Percentiles rank a stretch among this genome's conserved stretches.
phyloP scores from a whole-genome alignment of 179 eudicot genomes.

The Beta lomatogona region DNA sequence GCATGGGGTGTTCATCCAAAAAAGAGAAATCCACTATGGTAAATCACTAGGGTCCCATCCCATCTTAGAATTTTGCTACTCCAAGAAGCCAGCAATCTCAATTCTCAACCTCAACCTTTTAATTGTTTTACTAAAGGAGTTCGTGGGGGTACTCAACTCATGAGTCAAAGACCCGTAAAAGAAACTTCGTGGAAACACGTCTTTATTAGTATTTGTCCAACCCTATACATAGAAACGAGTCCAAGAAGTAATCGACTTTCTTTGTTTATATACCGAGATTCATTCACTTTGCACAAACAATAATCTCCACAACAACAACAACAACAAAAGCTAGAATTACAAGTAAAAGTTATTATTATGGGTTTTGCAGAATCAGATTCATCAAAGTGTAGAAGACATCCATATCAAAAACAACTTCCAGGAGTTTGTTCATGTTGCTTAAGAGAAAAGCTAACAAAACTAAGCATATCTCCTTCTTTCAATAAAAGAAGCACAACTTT shows the following conservation, averaged over 20 bases:
- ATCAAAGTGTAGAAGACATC: slow-evolving; percentile 41
- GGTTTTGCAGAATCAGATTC: slow-evolving; percentile 41
- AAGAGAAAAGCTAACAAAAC: slow-evolving; percentile 35
- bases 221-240: background rate
- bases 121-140: background rate
- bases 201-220: background rate
- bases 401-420: slow-evolving; percentile 37
- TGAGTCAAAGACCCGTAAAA: background rate
- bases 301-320: background rate
- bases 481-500: background rate
- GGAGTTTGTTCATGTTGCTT: slow-evolving; percentile 48
- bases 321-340: background rate
- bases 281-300: background rate
- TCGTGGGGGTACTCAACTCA: slow-evolving; percentile 33
- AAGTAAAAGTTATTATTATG: slow-evolving; percentile 6
- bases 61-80: background rate
- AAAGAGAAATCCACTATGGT: no score
- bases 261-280: slow-evolving; percentile 1
- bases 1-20: no score
- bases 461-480: slow-evolving; percentile 18
- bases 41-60: no score
- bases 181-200: slow-evolving; percentile 38
- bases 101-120: background rate
- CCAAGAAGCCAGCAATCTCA: slow-evolving; percentile 2
- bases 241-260: background rate